Conservation (phyloP, 352 stramenopile genomes). For the Pythium oligandrum region DNA sequence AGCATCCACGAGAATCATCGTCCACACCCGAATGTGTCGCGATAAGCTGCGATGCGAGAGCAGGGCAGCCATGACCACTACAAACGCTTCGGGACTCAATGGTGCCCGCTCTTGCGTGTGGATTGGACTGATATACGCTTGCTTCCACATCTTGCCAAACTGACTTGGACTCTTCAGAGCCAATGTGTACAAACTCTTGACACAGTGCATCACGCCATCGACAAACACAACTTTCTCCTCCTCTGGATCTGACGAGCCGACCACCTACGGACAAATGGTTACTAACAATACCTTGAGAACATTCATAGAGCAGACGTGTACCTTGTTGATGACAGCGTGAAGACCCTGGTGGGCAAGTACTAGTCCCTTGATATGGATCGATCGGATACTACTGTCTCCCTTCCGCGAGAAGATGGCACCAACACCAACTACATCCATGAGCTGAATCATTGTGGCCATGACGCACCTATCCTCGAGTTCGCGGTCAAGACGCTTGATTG, state of each 20-base stretch:
- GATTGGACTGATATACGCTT: conserved; percentile 20
- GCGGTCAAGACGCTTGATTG: conserved; percentile 11
- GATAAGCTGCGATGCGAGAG: conserved; percentile 48
- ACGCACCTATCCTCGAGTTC: conserved; percentile 13
- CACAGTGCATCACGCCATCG: conserved; percentile 56
- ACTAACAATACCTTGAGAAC: neutral
- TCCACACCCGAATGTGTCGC: conserved; percentile 53
- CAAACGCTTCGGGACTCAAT: conserved; percentile 31
- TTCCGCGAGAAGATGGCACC: conserved; percentile 52
- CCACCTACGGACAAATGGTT: conserved; percentile 8
- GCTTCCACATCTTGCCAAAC: conserved; percentile 41
- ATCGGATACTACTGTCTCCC: conserved; percentile 28
- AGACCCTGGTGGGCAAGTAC: conserved; percentile 49
- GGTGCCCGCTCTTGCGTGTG: neutral
- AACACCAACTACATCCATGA: conserved; percentile 25
- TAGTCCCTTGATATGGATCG: conserved; percentile 42
- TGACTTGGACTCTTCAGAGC: conserved; percentile 45
- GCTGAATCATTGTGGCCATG: conserved; percentile 8
- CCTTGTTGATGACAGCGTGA: conserved; percentile 43
- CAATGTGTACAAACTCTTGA: conserved; percentile 34
- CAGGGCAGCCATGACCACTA: conserved; percentile 36
- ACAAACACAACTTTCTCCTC: conserved; percentile 34
- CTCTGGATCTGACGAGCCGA: conserved; percentile 24
- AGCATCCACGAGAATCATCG: conserved; percentile 49
- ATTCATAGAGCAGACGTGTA: conserved; percentile 8